A percentile compares a stretch with the other conserved stretches of the same genome.
phyloP scores from a whole-genome alignment of 192 early-diverging fungal species.

The Thamnidium elegans region DNA sequence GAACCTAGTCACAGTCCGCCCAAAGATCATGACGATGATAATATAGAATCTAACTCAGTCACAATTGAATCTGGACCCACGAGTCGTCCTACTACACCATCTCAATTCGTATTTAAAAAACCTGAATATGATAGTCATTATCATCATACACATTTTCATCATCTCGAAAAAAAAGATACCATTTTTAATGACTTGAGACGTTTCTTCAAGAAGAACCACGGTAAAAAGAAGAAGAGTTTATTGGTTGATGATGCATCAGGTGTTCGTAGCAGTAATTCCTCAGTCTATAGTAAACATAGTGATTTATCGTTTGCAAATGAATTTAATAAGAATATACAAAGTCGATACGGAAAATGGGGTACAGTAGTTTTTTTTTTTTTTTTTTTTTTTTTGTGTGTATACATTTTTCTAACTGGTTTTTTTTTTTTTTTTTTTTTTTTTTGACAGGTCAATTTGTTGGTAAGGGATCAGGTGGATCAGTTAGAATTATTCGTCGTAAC shows the following conservation, averaged over 20 bases:
- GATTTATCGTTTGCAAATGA: constrained; percentile 35
- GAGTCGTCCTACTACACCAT: constrained; percentile 24
- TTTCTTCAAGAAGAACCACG: constrained; percentile 38
- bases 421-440: not conserved
- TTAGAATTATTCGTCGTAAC: constrained; percentile 58
- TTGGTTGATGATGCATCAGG: constrained; percentile 5
- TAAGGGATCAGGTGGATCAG: constrained; percentile 70
- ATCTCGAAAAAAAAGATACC: constrained; percentile 33
- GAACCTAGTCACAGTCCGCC: too few species aligned
- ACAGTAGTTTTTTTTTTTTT: not conserved
- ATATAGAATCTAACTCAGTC: too few species aligned
- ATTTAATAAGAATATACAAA: constrained; percentile 36
- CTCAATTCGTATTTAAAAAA: constrained; percentile 41
- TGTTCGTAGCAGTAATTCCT: not conserved
- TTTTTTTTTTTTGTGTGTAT: too few species aligned
- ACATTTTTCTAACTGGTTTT: not conserved
- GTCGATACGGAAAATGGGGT: constrained; percentile 39
- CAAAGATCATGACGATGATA: too few species aligned
- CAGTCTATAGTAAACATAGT: constrained; percentile 5
- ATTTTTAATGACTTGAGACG: constrained; percentile 52
- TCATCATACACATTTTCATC: constrained; percentile 38
- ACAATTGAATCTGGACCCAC: too few species aligned
- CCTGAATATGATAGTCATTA: constrained; percentile 40
- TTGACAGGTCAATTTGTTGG: constrained; percentile 48
- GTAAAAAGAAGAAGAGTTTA: constrained; percentile 16